Conservation (phyloP, 345 rosid species). For the Salix dunnii region DNA sequence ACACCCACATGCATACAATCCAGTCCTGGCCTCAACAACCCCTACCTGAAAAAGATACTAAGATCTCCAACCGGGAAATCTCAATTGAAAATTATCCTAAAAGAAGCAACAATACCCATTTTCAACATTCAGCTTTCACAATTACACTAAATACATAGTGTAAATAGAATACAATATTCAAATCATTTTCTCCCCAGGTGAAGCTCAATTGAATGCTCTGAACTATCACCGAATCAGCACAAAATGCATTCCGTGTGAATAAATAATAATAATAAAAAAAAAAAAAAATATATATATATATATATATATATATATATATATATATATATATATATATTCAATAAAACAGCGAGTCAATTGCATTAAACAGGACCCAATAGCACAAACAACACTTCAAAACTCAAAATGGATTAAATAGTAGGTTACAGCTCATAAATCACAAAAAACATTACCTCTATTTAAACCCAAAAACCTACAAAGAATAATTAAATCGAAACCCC, state of each 20-base stretch:
- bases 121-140: not conserved
- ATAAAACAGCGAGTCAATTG: not conserved
- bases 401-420: slow-evolving; percentile 9
- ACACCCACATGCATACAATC: slow-evolving; percentile 15
- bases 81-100: not conserved
- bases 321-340: no score
- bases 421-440: not conserved
- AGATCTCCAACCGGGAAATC: slow-evolving; percentile 13
- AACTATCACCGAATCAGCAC: not conserved
- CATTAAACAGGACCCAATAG: slow-evolving; percentile 1
- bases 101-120: not conserved
- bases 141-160: not conserved
- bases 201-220: not conserved
- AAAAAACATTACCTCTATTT: slow-evolving; percentile 3
- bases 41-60: slow-evolving; percentile 3
- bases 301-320: no score
- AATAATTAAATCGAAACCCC: slow-evolving; percentile 5
- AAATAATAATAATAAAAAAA: no score
- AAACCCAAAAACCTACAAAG: not conserved
- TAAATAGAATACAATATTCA: not conserved
- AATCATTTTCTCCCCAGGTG: not conserved
- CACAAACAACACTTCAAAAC: slow-evolving; percentile 2
- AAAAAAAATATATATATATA: no score
- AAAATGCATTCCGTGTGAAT: not conserved
- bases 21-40: slow-evolving; percentile 12